A percentile compares a stretch with the other conserved stretches of the same genome.
Evolutionary conservation across 352 stramenopile species (phyloP).

Genomic region (Phytopythium ostracodes): DNA sequence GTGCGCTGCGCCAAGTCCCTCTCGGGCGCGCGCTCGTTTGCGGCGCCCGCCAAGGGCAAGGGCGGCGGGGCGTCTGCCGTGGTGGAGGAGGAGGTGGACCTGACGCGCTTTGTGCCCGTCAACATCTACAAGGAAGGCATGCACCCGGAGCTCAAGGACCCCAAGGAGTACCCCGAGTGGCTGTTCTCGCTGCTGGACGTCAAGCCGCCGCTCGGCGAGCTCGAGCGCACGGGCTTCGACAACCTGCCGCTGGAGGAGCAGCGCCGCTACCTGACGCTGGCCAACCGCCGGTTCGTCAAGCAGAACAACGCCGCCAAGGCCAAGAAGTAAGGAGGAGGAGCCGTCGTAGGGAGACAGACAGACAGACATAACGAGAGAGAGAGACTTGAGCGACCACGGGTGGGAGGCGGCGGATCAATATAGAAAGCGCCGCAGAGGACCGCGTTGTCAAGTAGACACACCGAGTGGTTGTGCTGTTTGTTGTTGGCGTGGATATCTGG

Average conservation of each 20-base stretch:
- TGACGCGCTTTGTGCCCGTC: slow-evolving; percentile 68
- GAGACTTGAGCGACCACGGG: background rate
- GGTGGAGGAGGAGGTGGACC: slow-evolving; percentile 71
- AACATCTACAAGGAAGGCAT: slow-evolving; percentile 86
- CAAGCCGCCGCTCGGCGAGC: slow-evolving; percentile 68
- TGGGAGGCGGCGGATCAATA: background rate
- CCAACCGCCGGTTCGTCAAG: slow-evolving; percentile 72
- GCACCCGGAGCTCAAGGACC: slow-evolving; percentile 80
- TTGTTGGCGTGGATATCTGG: no score
- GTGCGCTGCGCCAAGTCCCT: slow-evolving; percentile 25
- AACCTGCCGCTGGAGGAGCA: slow-evolving; percentile 74
- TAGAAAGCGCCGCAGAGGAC: background rate
- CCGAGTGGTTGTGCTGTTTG: no score
- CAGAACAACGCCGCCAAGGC: slow-evolving; percentile 74
- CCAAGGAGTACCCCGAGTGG: slow-evolving; percentile 78
- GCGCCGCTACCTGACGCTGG: slow-evolving; percentile 71
- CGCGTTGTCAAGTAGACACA: no score
- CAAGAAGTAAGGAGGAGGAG: slow-evolving; percentile 76
- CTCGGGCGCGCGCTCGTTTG: slow-evolving; percentile 45
- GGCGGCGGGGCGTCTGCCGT: slow-evolving; percentile 42
- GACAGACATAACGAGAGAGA: background rate
- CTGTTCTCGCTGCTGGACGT: slow-evolving; percentile 77
- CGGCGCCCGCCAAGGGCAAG: slow-evolving; percentile 59
- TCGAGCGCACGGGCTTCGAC: slow-evolving; percentile 79
- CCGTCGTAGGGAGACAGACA: background rate